These are phyloP conservation scores for Scytalidium sp. DNA, from an alignment of 2,329 filamentous ascomycete genomes.

Conservation along the genomic window DNA sequence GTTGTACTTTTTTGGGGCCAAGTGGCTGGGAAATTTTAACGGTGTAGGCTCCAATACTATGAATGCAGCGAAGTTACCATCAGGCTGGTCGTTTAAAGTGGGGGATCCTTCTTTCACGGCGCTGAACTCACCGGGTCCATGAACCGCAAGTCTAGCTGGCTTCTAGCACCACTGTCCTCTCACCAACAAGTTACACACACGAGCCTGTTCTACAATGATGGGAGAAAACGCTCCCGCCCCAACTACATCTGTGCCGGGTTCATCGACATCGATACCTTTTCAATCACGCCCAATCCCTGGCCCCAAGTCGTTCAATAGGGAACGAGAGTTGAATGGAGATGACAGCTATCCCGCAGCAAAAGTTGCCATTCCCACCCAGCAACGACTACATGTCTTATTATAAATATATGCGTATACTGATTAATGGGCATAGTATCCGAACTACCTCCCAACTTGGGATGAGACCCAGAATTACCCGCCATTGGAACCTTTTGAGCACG, in stretches of 20 bases:
- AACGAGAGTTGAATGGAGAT: not conserved
- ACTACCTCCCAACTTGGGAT: constrained; percentile 70
- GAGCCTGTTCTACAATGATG: too few species aligned
- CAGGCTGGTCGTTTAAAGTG: too few species aligned
- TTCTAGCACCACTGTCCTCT: too few species aligned
- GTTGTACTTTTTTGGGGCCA: too few species aligned
- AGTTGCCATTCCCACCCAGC: not conserved
- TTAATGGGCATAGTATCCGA: constrained; percentile 52
- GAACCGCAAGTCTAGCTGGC: too few species aligned
- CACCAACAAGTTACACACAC: too few species aligned
- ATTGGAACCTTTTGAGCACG: constrained; percentile 66
- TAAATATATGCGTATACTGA: not conserved
- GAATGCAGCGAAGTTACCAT: too few species aligned
- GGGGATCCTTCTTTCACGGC: too few species aligned
- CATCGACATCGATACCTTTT: not conserved
- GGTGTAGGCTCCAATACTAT: too few species aligned
- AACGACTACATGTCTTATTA: not conserved
- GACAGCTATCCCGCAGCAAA: not conserved
- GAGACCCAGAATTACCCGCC: constrained; percentile 59
- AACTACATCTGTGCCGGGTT: too few species aligned
- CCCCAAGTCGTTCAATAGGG: not conserved
- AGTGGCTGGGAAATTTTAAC: too few species aligned
- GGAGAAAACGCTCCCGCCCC: not conserved
- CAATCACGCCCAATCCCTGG: not conserved
- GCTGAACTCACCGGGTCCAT: too few species aligned